Evolutionary conservation across 2,329 filamentous ascomycete genomes (phyloP), one percentile per base, ranked within the genome.

Genomic region (Byssochlamys sp.): DNA sequence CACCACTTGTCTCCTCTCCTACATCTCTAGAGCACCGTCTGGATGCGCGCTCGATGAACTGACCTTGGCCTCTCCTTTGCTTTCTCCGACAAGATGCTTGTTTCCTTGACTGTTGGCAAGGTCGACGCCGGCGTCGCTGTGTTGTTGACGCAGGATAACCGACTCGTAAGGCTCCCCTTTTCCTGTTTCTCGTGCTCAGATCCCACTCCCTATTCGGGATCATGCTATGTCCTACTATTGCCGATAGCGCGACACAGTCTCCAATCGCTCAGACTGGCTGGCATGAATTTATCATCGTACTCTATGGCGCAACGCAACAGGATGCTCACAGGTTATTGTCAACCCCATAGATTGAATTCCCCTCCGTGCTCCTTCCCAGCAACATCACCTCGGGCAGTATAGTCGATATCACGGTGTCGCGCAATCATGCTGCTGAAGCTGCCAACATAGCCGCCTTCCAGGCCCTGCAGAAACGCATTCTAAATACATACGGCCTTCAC

Each of bases 81-180:
- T 35, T 25, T 55, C 26, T 27, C 12, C 26, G 35, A 57, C 64
- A 81, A 72, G 54, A 97, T 99, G 94, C 83, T 97, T 70, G 90
- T 99, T 77, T 97, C 94, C 65, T 83, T 99, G 72, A 97, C 92
- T 54, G 94, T 99, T 76, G 94, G 94, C 80, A 99, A 99, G 80
- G 94, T 99, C 77, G 94, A 99, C 77, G 94, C 94, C 69, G 94
- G 94, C 76, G 92, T 99, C 71, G 95, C 94, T 54, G 94, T 99
- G 61, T 86, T 99, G 57, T 80, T 99, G 70, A 99, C 94, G 53
- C 89, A 95, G 71, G 94, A 99, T 76, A 97, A 97, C 77, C 87
- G 94, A 71, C 82, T 99, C 68, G 92, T 96, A 84, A 69, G 86
- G 75, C 60, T 52, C 60, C 57, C 59, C 59, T 63, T 60, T 55